Conservation (phyloP, 2,329 filamentous ascomycete species). For the Calonectria pteridis region DNA sequence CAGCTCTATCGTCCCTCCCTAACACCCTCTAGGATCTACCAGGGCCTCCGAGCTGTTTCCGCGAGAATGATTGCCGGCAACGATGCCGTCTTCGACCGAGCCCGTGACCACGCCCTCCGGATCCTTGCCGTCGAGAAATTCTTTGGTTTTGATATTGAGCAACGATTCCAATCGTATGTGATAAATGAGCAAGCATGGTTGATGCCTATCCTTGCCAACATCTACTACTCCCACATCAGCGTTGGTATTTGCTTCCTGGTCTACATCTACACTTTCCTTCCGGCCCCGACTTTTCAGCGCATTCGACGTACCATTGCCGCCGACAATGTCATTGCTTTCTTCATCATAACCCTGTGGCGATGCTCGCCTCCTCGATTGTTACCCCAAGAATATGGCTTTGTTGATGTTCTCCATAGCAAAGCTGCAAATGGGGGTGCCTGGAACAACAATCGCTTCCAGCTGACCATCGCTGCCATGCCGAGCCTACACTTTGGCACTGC, state of each 20-base stretch:
- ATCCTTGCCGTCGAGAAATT: slow-evolving; percentile 54
- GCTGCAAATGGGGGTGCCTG: slow-evolving; percentile 47
- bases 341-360: slow-evolving; percentile 60
- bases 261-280: slow-evolving; percentile 60
- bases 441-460: slow-evolving; percentile 60
- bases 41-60: slow-evolving; percentile 57
- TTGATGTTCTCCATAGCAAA: slow-evolving; percentile 58
- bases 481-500: slow-evolving; percentile 61
- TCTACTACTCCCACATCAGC: slow-evolving; percentile 62
- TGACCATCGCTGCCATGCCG: slow-evolving; percentile 64
- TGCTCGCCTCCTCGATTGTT: slow-evolving; percentile 64
- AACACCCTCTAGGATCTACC: slow-evolving; percentile 52
- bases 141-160: slow-evolving; percentile 56
- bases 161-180: slow-evolving; percentile 54
- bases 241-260: slow-evolving; percentile 60
- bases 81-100: slow-evolving; percentile 51
- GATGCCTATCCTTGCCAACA: slow-evolving; percentile 54
- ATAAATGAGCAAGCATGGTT: slow-evolving; percentile 51
- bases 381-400: slow-evolving; percentile 58
- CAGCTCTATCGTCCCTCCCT: not conserved
- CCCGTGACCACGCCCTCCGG: slow-evolving; percentile 54
- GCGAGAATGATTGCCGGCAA: slow-evolving; percentile 55
- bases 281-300: slow-evolving; percentile 52
- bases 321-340: slow-evolving; percentile 62
- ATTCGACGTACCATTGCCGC: slow-evolving; percentile 62